Base-by-base conservation (phyloP, 2,329 filamentous ascomycete species). In the Cryphonectria naterciae region DNA sequence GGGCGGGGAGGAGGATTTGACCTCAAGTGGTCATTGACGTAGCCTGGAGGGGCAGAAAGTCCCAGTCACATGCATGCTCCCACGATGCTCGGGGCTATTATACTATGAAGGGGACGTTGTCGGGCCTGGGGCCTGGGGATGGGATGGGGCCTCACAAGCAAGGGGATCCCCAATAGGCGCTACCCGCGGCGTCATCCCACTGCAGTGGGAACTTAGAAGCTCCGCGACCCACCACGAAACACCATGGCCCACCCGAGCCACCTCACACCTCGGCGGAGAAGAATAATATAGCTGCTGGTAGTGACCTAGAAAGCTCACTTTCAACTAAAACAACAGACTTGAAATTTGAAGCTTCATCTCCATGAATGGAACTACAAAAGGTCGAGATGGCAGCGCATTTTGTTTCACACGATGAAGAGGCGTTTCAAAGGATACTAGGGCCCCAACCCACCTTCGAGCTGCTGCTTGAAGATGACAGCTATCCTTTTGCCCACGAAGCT, bases 401-500 rank as follows among this genome's bases (percentile, higher is more conserved):
- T 37, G 10, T 61, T 32, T 22, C 58, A 37, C 58, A 61, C 35
- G 58, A 68, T 25, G 64, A 68, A 46, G 68, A 70, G 15, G n/a
- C 49, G 28, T 65, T 52, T 22, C 60, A 66, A 5, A 28, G 69
- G 32, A 76, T 84, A n/a, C 76, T 81, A 32, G 83, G 83, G 2
- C 28, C 71, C 7, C 68, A 70, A 2, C 81, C 82, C 7, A 76
- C 73, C 19, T 71, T 85, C 1, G 77, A 83, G 17, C 71, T 83
- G 1, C 74, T 85, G 2, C 74, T 79, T 32, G 78, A 83, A 70
- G 80, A 81, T 66, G 73, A 77, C 43, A 74, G 76, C 4, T 82
- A 84, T 58, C 81, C 84, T 0, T 86, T 86, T 67, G 85, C 84
- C 1, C 85, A 87, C 72, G 85, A 87, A 76, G 85, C 85, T 0